Percentiles rank a stretch among this genome's conserved stretches.
These are phyloP conservation scores for Stachybotrys chartarum DNA, from an alignment of 2,329 filamentous ascomycete genomes.

Conservation along the genomic window DNA sequence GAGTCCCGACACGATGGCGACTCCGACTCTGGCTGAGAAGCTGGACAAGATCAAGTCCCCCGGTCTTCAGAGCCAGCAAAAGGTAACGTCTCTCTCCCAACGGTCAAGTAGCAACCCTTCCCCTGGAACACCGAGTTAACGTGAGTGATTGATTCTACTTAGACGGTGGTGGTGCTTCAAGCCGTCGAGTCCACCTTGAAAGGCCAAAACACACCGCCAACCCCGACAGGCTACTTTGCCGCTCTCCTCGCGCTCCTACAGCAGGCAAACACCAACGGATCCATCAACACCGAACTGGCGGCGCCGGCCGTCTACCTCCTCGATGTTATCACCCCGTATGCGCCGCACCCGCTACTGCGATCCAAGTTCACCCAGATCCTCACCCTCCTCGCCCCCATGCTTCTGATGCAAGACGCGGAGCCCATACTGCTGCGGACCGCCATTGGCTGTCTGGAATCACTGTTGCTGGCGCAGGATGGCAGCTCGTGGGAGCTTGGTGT, in stretches of 20 bases:
- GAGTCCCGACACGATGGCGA: constrained; percentile 35
- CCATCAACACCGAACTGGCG: constrained; percentile 73
- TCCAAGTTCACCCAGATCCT: constrained; percentile 95
- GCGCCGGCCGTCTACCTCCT: constrained; percentile 91
- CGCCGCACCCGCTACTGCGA: constrained; percentile 79
- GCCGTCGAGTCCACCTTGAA: constrained; percentile 90
- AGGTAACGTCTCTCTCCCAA: constrained; percentile 46
- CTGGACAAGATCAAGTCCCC: constrained; percentile 96
- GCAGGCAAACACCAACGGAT: constrained; percentile 63
- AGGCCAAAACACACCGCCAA: constrained; percentile 76
- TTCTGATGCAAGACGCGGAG: constrained; percentile 75
- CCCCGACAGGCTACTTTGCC: constrained; percentile 89
- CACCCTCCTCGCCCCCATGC: constrained; percentile 72
- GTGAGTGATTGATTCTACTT: neutral
- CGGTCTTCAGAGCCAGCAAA: constrained; percentile 90
- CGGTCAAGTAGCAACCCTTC: neutral
- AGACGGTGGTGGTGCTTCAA: constrained; percentile 81
- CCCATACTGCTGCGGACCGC: constrained; percentile 80
- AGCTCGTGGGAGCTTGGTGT: constrained; percentile 81
- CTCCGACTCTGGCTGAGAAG: constrained; percentile 68
- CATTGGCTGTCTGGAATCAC: constrained; percentile 88
- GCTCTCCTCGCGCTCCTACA: constrained; percentile 84
- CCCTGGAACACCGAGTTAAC: constrained; percentile 1
- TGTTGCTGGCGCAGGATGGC: constrained; percentile 82
- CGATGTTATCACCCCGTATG: constrained; percentile 80